Evolutionary conservation across 768 basidiomycete species (phyloP), one percentile per base, ranked within the genome.

Genomic region (Tricholoma flavovirens): DNA sequence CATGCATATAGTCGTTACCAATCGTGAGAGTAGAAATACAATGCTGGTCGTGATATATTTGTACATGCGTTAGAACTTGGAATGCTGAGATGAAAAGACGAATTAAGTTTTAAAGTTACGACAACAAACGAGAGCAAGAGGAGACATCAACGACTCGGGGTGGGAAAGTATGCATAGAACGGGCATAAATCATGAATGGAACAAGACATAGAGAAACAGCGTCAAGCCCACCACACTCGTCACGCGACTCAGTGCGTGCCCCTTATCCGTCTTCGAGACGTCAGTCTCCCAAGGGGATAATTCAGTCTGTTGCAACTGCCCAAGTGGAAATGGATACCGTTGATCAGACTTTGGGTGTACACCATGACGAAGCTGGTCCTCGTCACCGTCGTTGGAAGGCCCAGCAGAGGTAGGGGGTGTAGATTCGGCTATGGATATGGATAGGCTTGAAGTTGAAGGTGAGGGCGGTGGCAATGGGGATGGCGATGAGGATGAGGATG

Each of bases 191-290:
- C 21, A 30, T 19, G 33, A 30, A 9, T 22, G 19, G 14, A 53
- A 53, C 19, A 57, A 26, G 8, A 46, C 35, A 21, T 58, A 58
- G 14, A 58, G 48, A n/a, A 58, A 21, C 53, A 58, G 14, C 14
- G 57, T 50, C 32, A 58, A 22, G 26, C 57, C 57, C 19, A 58
- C 43, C 19, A 58, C 49, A 14, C 57, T 58, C 14, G 57, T 49
- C 7, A 58, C 22, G 14, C 57, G 57, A 10, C 57, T 49, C 14
- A 58, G 10, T 4, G 42, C 49, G 48, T 58, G 46, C 2, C 54
- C 36, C 0, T 36, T n/a, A 17, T 50, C 35, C 24, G 5, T 26
- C 12, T 35, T 22, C 8, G 56, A 43, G 15, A 53, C 15, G 26
- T 48, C 15, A 3, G n/a, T 9, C 26, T 48, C 46, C 46, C 46